Evolutionary conservation across 495 filamentous ascomycete species (phyloP).

Genomic region (Pyronema omphalodes): DNA sequence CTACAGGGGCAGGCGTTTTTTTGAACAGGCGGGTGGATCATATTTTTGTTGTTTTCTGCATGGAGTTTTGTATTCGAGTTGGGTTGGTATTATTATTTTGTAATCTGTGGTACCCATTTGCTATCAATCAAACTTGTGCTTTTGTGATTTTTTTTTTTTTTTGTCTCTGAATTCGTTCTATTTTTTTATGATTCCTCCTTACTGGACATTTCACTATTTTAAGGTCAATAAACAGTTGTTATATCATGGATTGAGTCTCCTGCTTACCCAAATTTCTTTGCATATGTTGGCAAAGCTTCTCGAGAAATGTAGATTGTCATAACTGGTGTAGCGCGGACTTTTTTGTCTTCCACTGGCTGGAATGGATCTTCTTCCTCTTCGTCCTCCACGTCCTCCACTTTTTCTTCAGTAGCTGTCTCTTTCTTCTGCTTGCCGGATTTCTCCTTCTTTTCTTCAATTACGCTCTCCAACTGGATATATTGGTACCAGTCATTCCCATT

Average conservation of each 20-base stretch:
- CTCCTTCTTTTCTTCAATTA: neutral
- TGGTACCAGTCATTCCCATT: constrained; percentile 39
- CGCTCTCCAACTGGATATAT: constrained; percentile 28
- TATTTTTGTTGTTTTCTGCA: too few relatives aligned
- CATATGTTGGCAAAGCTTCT: constrained; percentile 35
- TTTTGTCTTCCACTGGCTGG: constrained; percentile 30
- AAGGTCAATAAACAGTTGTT: neutral
- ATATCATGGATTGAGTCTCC: neutral
- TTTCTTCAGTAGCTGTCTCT: neutral
- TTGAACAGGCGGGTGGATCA: too few relatives aligned
- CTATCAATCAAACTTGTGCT: too few relatives aligned
- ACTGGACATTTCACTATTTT: neutral
- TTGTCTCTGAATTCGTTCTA: neutral
- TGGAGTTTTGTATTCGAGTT: too few relatives aligned
- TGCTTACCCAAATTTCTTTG: constrained; percentile 9
- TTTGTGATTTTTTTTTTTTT: neutral
- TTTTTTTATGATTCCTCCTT: neutral
- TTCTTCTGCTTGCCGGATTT: neutral
- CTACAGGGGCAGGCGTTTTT: too few relatives aligned
- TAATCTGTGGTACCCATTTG: too few relatives aligned
- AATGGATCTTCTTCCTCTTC: constrained; percentile 34
- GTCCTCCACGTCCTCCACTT: constrained; percentile 3
- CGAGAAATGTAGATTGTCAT: constrained; percentile 43
- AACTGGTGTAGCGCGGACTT: constrained; percentile 18
- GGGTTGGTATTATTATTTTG: too few relatives aligned